phyloP scores from a whole-genome alignment of 129 eudicot genomes.

The sunflower (Helianthus annuus) region DNA sequence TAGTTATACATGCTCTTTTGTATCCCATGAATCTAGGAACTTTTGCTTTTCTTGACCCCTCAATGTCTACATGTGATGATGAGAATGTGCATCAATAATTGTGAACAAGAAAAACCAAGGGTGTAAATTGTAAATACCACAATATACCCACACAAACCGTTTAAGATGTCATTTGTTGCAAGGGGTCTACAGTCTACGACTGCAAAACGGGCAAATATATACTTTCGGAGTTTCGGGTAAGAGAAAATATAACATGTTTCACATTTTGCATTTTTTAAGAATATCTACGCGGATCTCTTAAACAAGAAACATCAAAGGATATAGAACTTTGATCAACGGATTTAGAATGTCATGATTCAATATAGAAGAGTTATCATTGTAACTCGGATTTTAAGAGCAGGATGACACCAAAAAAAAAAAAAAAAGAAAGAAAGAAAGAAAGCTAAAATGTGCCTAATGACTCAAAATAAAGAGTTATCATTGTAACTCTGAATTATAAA shows the following conservation, averaged over 20 bases:
- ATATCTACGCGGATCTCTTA: too few species aligned
- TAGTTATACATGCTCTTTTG: not conserved
- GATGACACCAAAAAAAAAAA: too few species aligned
- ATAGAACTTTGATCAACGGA: too few species aligned
- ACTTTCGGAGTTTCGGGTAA: not conserved
- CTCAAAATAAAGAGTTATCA: too few species aligned
- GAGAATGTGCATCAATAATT: not conserved
- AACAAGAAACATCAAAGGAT: too few species aligned
- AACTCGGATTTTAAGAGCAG: too few species aligned
- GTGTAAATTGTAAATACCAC: not conserved
- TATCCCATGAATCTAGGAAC: conserved; percentile 14
- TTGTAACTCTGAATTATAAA: too few species aligned
- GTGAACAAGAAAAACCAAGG: not conserved
- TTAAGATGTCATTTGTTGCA: not conserved
- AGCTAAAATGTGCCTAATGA: too few species aligned
- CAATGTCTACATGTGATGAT: not conserved
- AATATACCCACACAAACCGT: not conserved
- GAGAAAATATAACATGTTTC: not conserved
- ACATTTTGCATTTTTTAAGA: not conserved
- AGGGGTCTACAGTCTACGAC: not conserved
- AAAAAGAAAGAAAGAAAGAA: too few species aligned
- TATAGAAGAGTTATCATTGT: too few species aligned
- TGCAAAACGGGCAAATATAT: not conserved
- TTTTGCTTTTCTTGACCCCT: conserved; percentile 5
- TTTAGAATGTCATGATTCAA: too few species aligned